Evolutionary conservation across 257 asterid genomes (phyloP), one percentile per base, ranked within the genome.

Genomic region (Plectranthus barbatus): DNA sequence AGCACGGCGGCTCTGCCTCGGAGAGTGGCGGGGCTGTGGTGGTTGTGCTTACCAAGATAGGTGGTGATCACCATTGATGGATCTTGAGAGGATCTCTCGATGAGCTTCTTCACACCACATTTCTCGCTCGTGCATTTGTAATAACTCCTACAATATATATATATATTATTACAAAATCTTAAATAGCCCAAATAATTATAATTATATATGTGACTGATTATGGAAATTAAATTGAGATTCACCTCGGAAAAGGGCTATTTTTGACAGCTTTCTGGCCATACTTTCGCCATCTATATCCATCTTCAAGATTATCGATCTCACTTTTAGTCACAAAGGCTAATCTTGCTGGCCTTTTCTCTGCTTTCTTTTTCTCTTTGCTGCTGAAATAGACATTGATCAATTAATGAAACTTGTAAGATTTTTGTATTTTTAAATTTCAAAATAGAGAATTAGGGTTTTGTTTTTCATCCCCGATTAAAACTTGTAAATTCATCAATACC

Each of bases 261-360:
- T 88, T 88, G 17, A 88, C 96, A 34, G 92, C 90, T 48, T 88
- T 86, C 60, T 88, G 96, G 23, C 95, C 90, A 71, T 88, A 88
- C 71, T 84, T 86, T 70, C 96, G 82, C 94, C 96, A 88, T 66
- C 91, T 77, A 18, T 84, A 88, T 50, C 96, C 94, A 80, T 88
- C 96, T 71, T 86, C 96, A 52, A 88, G 88, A 67, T 86, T 82
- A 55, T 88, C 93, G 19, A 82, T 56, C 23, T 86, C 93, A 54
- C 95, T 86, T 74, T 86, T 88, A 0, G 96, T 88, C 90, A 74
- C 73, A 83, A 88, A 86, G 11, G 95, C 88, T 57, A 84, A 68
- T 21, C 95, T 60, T 10, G 78, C 68, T 68, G 69, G 72, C 77
- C 76, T 88, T 60, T 86, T 82, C 78, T 77, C 90, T 14, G 49